Evolutionary conservation across 2,329 filamentous ascomycete species (phyloP).

Genomic region (Chalara sp.): DNA sequence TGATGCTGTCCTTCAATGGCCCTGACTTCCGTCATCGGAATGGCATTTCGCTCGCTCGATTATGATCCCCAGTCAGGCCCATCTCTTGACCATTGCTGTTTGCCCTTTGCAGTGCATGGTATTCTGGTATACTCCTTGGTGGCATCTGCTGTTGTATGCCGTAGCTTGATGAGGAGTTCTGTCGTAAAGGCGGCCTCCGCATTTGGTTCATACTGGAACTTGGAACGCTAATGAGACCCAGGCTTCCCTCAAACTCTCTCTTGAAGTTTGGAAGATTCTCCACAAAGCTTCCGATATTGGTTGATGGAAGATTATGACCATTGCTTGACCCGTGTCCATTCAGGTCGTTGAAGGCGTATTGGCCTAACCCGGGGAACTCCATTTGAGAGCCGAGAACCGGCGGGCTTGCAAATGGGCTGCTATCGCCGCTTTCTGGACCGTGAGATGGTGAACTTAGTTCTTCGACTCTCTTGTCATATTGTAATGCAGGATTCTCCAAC

Average conservation of each 20-base stretch:
- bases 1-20: too few species aligned
- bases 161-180: constrained; percentile 15
- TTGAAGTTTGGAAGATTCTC: constrained; percentile 17
- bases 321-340: constrained; percentile 10
- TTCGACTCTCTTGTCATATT: constrained; percentile 22
- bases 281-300: constrained; percentile 12
- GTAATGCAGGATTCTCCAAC: constrained; percentile 17
- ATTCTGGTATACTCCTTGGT: constrained; percentile 21
- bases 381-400: constrained; percentile 18
- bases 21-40: not conserved
- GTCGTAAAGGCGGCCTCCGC: constrained; percentile 19
- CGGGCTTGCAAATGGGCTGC: constrained; percentile 18
- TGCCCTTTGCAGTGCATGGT: constrained; percentile 13
- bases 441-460: constrained; percentile 19
- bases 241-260: constrained; percentile 14
- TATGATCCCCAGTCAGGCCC: constrained; percentile 1
- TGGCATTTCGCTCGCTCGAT: not conserved
- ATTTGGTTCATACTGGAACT: constrained; percentile 2
- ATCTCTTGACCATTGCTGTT: constrained; percentile 13
- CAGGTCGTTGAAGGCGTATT: constrained; percentile 19
- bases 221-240: constrained; percentile 6
- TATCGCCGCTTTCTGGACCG: constrained; percentile 11
- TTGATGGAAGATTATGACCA: constrained; percentile 7
- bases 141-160: constrained; percentile 11
- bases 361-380: constrained; percentile 18